phyloP scores from a whole-genome alignment of 257 asterid species.

The Lithospermum erythrorhizon region DNA sequence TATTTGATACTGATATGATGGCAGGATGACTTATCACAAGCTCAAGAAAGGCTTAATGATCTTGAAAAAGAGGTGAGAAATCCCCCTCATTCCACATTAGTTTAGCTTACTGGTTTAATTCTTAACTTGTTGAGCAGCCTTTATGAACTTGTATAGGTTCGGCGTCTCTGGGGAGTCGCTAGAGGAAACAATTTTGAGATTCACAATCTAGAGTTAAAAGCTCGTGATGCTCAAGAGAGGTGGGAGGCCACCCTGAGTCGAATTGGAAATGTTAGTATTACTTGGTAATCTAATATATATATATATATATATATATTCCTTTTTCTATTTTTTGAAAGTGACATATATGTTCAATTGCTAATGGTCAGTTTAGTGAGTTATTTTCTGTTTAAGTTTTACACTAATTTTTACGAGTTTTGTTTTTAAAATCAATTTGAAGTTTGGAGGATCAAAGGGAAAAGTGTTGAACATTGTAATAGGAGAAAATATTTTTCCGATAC shows the following conservation, averaged over 20 bases:
- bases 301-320: not conserved
- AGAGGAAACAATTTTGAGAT: slow-evolving; percentile 63
- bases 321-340: too few species aligned
- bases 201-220: slow-evolving; percentile 41
- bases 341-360: too few species aligned
- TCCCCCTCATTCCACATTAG: slow-evolving; percentile 1
- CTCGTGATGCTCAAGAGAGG: slow-evolving; percentile 48
- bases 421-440: too few species aligned
- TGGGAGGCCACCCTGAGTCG: slow-evolving; percentile 24
- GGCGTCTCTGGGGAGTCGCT: slow-evolving; percentile 60
- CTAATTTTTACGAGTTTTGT: too few species aligned
- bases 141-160: slow-evolving; percentile 38
- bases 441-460: too few species aligned
- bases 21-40: slow-evolving; percentile 23
- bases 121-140: slow-evolving; percentile 1
- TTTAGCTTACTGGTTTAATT: not conserved
- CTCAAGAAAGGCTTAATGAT: slow-evolving; percentile 22
- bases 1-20: not conserved
- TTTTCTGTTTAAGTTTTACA: too few species aligned
- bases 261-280: slow-evolving; percentile 41
- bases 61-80: slow-evolving; percentile 59
- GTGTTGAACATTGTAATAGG: too few species aligned
- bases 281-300: not conserved
- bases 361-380: too few species aligned
- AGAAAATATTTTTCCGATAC: too few species aligned